Conservation (phyloP, 2,329 filamentous ascomycete species). For the Myriangium duriaei region DNA sequence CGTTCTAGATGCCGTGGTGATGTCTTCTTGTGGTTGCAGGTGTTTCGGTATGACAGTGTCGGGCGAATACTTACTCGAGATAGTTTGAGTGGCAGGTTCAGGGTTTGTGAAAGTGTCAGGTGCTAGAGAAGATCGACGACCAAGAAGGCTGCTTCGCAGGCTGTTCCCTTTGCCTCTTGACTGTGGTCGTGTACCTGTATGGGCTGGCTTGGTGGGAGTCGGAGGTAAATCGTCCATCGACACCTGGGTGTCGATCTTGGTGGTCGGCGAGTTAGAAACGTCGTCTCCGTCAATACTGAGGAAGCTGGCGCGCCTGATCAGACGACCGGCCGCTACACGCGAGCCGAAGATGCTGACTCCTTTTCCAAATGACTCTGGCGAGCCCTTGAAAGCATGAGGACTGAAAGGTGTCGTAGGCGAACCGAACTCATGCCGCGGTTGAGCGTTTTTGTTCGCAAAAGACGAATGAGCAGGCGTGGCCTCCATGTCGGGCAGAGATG, state of each 20-base stretch:
- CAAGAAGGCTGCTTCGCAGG: conserved; percentile 38
- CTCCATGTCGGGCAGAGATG: conserved; percentile 54
- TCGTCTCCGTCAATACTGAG: conserved; percentile 74
- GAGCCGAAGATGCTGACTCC: conserved; percentile 51
- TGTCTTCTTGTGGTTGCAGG: conserved; percentile 4
- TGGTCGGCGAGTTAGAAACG: conserved; percentile 45
- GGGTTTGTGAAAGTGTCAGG: conserved; percentile 35
- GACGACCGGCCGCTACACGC: conserved; percentile 34
- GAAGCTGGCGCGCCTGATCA: conserved; percentile 55
- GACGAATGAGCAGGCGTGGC: conserved; percentile 43
- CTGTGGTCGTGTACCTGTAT: conserved; percentile 27
- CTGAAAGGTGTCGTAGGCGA: conserved; percentile 74
- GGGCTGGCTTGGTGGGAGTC: conserved; percentile 71
- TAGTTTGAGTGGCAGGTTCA: conserved; percentile 16
- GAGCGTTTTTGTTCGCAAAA: conserved; percentile 45
- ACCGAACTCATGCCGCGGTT: conserved; percentile 61
- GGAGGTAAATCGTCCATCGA: conserved; percentile 70
- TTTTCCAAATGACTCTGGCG: conserved; percentile 55
- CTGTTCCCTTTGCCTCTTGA: conserved; percentile 41
- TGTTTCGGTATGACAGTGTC: conserved; percentile 16
- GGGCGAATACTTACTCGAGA: conserved; percentile 27
- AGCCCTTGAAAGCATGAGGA: conserved; percentile 46
- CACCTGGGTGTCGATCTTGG: conserved; percentile 42
- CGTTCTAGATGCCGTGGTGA: conserved; percentile 13
- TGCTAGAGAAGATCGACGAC: conserved; percentile 33